Evolutionary conservation across 352 stramenopile species (phyloP).

Genomic region (Pythium brachiatum): DNA sequence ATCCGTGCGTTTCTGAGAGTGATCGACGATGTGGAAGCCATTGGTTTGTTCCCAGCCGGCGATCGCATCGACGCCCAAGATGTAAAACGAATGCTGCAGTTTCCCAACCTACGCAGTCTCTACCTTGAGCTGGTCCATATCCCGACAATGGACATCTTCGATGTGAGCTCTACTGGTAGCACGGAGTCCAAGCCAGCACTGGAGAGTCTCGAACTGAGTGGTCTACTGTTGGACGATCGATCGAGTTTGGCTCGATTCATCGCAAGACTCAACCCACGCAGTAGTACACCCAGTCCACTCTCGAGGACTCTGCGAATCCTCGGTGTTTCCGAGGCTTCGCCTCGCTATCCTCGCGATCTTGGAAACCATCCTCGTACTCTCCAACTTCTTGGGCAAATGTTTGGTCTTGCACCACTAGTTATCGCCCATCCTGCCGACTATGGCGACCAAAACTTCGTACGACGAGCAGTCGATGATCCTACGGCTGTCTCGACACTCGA

Average conservation of each 20-base stretch:
- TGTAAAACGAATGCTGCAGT: not conserved
- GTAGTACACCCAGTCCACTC: not conserved
- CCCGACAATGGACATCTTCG: not conserved
- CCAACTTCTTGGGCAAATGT: not conserved
- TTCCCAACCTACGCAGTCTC: not conserved
- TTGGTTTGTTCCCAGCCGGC: not conserved
- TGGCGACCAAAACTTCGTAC: not conserved
- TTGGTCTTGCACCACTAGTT: not conserved
- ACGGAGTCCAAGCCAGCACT: no score
- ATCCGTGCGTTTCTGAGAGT: not conserved
- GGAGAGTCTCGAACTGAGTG: not conserved
- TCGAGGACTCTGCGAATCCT: not conserved
- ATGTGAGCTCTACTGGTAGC: no score
- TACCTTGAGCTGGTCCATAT: not conserved
- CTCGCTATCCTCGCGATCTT: not conserved
- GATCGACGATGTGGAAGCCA: not conserved
- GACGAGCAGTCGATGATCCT: not conserved
- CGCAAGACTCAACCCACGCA: not conserved
- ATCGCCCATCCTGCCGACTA: not conserved
- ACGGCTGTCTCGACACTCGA: not conserved
- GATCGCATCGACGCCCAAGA: not conserved
- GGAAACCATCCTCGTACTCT: not conserved
- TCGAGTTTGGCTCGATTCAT: not conserved
- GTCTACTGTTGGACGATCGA: not conserved
- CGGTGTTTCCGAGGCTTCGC: not conserved